Conservation (phyloP, 1,284 basidiomycete species). For the Cryptococcus wingfieldii region DNA sequence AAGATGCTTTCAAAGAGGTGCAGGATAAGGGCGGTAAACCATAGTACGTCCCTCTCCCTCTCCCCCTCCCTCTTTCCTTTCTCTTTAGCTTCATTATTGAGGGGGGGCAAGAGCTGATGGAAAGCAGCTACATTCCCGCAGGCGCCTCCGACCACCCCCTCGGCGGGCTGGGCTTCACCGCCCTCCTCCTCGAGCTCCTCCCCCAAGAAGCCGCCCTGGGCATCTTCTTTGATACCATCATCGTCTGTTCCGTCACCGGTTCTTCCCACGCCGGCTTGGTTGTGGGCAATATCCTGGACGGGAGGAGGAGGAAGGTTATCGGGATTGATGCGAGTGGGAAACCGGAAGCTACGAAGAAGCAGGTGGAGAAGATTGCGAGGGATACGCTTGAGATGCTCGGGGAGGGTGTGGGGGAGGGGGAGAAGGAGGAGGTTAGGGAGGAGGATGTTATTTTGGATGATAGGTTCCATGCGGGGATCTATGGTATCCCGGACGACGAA, state of each 20-base stretch:
- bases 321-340: constrained; percentile 39
- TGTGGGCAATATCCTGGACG: constrained; percentile 32
- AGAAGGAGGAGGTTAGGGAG: constrained; percentile 22
- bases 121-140: constrained; percentile 28
- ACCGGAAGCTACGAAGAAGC: constrained; percentile 25
- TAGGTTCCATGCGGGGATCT: constrained; percentile 34
- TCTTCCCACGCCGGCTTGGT: constrained; percentile 33
- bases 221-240: constrained; percentile 35
- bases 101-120: background rate
- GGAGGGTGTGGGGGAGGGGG: background rate
- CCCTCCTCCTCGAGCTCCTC: constrained; percentile 32
- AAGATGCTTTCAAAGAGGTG: constrained; percentile 28
- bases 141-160: constrained; percentile 35
- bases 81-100: background rate
- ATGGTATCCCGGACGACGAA: constrained; percentile 30
- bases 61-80: no score
- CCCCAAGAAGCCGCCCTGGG: constrained; percentile 29
- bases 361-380: constrained; percentile 27
- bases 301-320: constrained; percentile 30
- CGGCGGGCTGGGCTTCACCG: constrained; percentile 32
- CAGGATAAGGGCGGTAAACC: constrained; percentile 31
- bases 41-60: constrained; percentile 18
- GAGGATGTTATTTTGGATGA: constrained; percentile 30
- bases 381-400: constrained; percentile 27
- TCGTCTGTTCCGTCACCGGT: constrained; percentile 37